phyloP scores from a whole-genome alignment of 2,329 filamentous ascomycete species.

The Colletotrichum tanaceti region DNA sequence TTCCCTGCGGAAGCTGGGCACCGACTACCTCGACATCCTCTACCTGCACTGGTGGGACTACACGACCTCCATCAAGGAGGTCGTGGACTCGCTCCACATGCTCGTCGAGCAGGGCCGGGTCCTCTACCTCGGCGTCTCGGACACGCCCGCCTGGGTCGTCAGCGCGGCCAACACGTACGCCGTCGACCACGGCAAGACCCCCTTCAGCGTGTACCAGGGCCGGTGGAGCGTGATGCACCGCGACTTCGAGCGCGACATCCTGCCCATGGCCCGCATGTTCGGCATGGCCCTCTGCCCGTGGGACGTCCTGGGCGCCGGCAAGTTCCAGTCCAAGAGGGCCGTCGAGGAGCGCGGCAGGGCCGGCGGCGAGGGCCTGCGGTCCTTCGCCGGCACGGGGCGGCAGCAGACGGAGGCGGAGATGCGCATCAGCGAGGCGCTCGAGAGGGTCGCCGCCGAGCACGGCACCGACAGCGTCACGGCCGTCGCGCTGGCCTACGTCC shows the following conservation, averaged over 20 bases:
- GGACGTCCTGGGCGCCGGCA: slow-evolving; percentile 68
- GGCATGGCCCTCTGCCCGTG: slow-evolving; percentile 69
- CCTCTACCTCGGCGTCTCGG: slow-evolving; percentile 55
- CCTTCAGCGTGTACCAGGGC: slow-evolving; percentile 55
- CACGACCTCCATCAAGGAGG: slow-evolving; percentile 55
- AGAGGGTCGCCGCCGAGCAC: slow-evolving; percentile 68
- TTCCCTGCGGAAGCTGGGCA: slow-evolving; percentile 58
- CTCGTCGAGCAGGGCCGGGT: slow-evolving; percentile 56
- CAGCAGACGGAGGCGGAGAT: slow-evolving; percentile 60
- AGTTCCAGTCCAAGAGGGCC: slow-evolving; percentile 57
- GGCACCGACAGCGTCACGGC: slow-evolving; percentile 68
- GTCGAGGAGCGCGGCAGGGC: slow-evolving; percentile 47
- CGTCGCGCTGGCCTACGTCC: slow-evolving; percentile 65
- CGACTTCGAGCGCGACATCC: slow-evolving; percentile 55
- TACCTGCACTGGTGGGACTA: slow-evolving; percentile 60
- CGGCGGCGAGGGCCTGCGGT: slow-evolving; percentile 56
- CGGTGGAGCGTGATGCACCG: slow-evolving; percentile 51
- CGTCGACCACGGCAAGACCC: slow-evolving; percentile 49
- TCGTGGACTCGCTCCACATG: slow-evolving; percentile 56
- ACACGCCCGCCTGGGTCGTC: slow-evolving; percentile 56
- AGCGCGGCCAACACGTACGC: slow-evolving; percentile 54
- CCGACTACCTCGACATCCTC: slow-evolving; percentile 58
- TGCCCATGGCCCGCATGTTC: slow-evolving; percentile 55
- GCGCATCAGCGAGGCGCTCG: slow-evolving; percentile 68
- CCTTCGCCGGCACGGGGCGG: slow-evolving; percentile 42